Percentiles rank a stretch among this genome's conserved stretches.
These are phyloP conservation scores for Arachnopeziza araneosa DNA, from an alignment of 2,329 filamentous ascomycete genomes.

Conservation along the genomic window DNA sequence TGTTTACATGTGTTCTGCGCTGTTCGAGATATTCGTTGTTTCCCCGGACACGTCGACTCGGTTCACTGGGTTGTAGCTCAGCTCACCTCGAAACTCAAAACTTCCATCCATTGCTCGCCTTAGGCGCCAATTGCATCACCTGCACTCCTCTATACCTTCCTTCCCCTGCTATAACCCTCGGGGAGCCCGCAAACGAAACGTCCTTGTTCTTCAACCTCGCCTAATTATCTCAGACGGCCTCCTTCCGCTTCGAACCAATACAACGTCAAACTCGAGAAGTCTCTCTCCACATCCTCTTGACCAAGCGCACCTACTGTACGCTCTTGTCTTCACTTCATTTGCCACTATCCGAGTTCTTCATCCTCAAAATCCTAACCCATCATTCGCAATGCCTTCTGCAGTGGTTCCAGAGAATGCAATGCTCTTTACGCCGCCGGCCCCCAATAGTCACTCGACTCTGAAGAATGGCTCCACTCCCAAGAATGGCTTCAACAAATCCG, in stretches of 20 bases:
- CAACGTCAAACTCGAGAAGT: not conserved
- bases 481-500: constrained; percentile 12
- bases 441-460: not conserved
- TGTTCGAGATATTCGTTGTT: not conserved
- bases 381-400: constrained; percentile 18
- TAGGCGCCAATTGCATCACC: not conserved
- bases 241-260: no score
- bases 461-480: constrained; percentile 1
- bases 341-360: not conserved
- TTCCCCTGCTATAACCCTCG: no score
- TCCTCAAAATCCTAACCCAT: not conserved
- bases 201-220: no score
- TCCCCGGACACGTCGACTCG: not conserved
- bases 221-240: no score
- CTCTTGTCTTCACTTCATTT: not conserved
- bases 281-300: not conserved
- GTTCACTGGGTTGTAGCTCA: not conserved
- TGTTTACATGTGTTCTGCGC: not conserved
- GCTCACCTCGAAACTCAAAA: not conserved
- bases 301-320: not conserved
- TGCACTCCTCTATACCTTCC: not conserved
- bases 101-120: not conserved
- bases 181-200: no score
- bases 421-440: not conserved
- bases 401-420: constrained; percentile 3